A percentile compares a stretch with the other conserved stretches of the same genome.
These are phyloP conservation scores for Syncephalastrum sp. DNA, from an alignment of 371 early-diverging fungal genomes.

Conservation along the genomic window DNA sequence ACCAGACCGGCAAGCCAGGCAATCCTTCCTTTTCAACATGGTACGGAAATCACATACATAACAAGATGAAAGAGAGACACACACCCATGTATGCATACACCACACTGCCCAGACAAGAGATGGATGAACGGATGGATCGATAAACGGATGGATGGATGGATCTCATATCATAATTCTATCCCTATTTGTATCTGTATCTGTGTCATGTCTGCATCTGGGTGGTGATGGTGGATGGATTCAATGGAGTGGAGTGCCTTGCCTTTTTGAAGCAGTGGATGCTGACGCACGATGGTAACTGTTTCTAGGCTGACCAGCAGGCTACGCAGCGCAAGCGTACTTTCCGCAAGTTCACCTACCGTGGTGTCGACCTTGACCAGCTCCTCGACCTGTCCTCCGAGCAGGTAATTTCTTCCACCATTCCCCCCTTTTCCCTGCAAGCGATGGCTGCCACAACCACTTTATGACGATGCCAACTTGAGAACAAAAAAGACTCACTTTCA, in stretches of 20 bases:
- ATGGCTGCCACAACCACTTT: no score
- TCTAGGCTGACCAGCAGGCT: constrained; percentile 47
- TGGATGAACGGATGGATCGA: constrained; percentile 7
- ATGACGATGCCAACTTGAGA: no score
- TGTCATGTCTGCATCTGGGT: neutral
- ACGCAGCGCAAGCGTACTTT: constrained; percentile 88
- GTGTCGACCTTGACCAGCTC: constrained; percentile 88
- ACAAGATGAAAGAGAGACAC: no score
- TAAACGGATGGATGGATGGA: constrained; percentile 6
- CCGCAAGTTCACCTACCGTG: constrained; percentile 97
- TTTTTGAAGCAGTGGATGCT: neutral
- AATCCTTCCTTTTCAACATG: neutral
- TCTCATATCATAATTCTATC: neutral
- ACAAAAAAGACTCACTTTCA: no score
- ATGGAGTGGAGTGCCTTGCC: no score
- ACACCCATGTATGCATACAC: no score
- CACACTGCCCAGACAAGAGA: neutral
- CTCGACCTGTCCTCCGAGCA: constrained; percentile 89
- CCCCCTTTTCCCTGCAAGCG: no score
- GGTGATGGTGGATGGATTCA: no score
- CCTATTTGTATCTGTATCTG: neutral
- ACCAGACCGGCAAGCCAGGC: no score
- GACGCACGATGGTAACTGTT: neutral
- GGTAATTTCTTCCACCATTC: constrained; percentile 23
- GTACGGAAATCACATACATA: neutral